Evolutionary conservation across 306 rosid genomes (phyloP), one percentile per base, ranked within the genome.

Genomic region (Prunus padus): DNA sequence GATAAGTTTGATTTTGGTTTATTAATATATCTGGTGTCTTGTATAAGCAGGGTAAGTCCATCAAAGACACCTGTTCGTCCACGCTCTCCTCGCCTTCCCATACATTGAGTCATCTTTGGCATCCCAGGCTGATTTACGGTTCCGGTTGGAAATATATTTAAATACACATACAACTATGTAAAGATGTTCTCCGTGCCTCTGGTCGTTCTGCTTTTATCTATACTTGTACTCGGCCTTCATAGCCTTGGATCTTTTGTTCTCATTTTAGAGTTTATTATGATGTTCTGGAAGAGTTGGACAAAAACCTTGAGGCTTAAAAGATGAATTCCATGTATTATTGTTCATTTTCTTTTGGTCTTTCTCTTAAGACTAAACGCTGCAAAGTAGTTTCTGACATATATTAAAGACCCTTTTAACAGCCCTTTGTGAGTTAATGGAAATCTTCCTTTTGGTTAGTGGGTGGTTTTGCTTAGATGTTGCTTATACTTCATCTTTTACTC

Each of bases 51-150:
- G 85, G 72, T 81, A 44, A 81, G 85, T 71, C 85, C 85, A 33
- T 81, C 85, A 16, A 81, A 81, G 64, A 81, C 81, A 22, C 85
- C 85, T 13, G 85, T 81, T 50, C 85, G 85, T 37, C 78, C 85
- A 12, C 85, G 85, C 3, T 66, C 75, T 56, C 85, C 85, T 56
- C 81, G 85, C 71, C 81, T 81, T 66, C 69, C 85, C 56, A 31
- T 60, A 69, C 87, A 76, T 40, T 62, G 67, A 69, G 22, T 59
- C 28, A 55, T 31, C 74, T 44, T 46, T n/a, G 67, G 77, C 76
- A 51, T 78, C 40, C 80, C 72, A 64, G 84, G 31, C 64, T 30
- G 71, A 56, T 66, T 57, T 71, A 57, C 60, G 37, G 56, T 42
- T 57, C 63, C 44, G 50, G 72, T 42, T 59, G 49, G 52, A 62